phyloP scores from a whole-genome alignment of 208 protist species.

The Leishmania amazonensis region DNA sequence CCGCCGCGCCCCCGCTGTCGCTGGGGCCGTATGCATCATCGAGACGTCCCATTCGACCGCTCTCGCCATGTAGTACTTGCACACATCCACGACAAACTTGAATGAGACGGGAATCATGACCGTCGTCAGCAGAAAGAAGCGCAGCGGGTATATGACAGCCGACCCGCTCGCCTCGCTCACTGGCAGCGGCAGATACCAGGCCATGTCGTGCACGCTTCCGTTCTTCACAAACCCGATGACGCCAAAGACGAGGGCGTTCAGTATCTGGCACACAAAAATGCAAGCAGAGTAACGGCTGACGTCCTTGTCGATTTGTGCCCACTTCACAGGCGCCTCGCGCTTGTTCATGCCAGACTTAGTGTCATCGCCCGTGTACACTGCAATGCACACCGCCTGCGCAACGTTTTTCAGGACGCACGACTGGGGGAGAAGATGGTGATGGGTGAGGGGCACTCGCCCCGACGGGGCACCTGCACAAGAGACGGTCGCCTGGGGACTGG shows the following conservation, averaged over 20 bases:
- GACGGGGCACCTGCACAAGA: neutral
- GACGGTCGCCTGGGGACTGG: neutral
- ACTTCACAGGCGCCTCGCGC: slow-evolving; percentile 82
- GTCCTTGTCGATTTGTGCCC: slow-evolving; percentile 91
- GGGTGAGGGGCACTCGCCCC: slow-evolving; percentile 46
- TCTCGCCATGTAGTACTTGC: slow-evolving; percentile 93
- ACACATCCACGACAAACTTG: slow-evolving; percentile 96
- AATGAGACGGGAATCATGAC: slow-evolving; percentile 97
- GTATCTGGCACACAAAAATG: slow-evolving; percentile 91
- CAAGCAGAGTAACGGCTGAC: slow-evolving; percentile 86
- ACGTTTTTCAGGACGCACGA: slow-evolving; percentile 90
- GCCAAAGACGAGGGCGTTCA: slow-evolving; percentile 80
- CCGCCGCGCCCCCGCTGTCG: neutral
- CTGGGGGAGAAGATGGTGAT: slow-evolving; percentile 87
- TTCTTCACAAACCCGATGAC: slow-evolving; percentile 78
- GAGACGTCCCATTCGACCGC: slow-evolving; percentile 91
- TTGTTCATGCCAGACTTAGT: slow-evolving; percentile 96
- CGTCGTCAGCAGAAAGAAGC: slow-evolving; percentile 96
- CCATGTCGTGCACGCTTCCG: slow-evolving; percentile 27
- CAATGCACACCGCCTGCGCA: slow-evolving; percentile 75
- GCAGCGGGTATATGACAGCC: slow-evolving; percentile 87
- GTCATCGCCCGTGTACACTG: slow-evolving; percentile 95
- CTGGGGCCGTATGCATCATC: slow-evolving; percentile 68
- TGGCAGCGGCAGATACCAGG: slow-evolving; percentile 78
- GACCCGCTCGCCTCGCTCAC: slow-evolving; percentile 30